Conservation (phyloP, 345 rosid species). For the Aegle marmelos region DNA sequence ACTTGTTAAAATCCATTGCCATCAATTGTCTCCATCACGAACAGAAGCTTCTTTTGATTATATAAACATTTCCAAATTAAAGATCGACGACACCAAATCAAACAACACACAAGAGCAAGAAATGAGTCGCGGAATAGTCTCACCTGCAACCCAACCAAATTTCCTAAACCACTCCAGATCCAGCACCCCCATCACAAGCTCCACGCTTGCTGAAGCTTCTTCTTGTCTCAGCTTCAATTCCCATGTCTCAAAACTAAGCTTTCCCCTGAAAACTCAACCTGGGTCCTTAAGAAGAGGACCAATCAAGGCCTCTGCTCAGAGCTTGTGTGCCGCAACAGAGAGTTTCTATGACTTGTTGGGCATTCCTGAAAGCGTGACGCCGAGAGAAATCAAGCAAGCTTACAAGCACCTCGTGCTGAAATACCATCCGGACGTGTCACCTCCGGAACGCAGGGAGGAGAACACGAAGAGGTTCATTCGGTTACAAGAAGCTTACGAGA, state of each 20-base stretch:
- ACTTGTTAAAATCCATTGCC: background rate
- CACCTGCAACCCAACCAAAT: background rate
- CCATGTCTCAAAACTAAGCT: background rate
- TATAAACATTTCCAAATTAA: background rate
- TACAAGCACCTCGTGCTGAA: conserved; percentile 26
- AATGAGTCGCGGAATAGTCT: background rate
- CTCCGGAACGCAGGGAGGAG: conserved; percentile 15
- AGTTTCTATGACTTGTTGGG: conserved; percentile 27
- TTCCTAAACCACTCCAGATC: background rate
- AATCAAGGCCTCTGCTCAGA: background rate
- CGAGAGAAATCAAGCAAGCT: conserved; percentile 26
- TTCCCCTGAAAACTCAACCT: background rate
- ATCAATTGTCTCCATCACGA: background rate
- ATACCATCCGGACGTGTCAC: conserved; percentile 29
- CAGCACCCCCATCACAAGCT: background rate
- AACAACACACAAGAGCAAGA: background rate
- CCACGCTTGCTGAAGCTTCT: background rate
- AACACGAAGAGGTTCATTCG: conserved; percentile 20
- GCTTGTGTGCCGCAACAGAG: background rate
- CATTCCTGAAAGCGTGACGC: conserved; percentile 17
- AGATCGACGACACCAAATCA: background rate
- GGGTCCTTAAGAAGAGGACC: background rate
- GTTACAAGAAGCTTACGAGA: conserved; percentile 30
- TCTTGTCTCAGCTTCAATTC: background rate
- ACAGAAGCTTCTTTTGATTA: background rate